Evolutionary conservation across 1,284 basidiomycete species (phyloP), one percentile per base, ranked within the genome.

Genomic region (Sphaerobolus stellatus): DNA sequence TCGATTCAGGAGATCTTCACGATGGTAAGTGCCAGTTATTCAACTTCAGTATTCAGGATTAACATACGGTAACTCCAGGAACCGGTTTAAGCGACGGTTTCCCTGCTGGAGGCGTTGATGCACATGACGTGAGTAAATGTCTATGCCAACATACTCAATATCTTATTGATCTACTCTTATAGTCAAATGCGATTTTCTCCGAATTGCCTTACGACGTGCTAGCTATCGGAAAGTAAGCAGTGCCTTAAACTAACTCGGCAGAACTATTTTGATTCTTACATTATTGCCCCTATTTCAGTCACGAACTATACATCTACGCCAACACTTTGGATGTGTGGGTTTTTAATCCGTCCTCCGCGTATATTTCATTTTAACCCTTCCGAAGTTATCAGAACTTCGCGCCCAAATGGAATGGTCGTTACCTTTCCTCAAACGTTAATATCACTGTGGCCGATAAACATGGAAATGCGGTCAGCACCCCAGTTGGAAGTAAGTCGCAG

Each of bases 391-490:
- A 82, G 54, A 88, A 90, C 68, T 91, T 90, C 64, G 86, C 77
- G 4, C 90, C 90, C 2, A 73, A 80, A 51, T 77, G 87, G 70
- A 76, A 80, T 1, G 90, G 90, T 11, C 81, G 88, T 44, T 93
- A 92, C 65, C 74, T 95, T 41, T 85, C 90, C 0, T 90, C 87
- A 3, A 94, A 94, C 64, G 89, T 83, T 45, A 92, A 94, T 69
- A 92, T 94, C 63, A 93, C 90, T 0, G 64, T 90, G 8, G 61
- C 75, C 8, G 77, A 82, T 61, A 71, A 78, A 44, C 64, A 80
- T 28, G 79, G 77, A 25, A 74, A 80, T 18, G 61, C 61, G 3
- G 71, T 78, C 56, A 82, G 71, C 61, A 77, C 83, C 0, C 87
- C 87, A 0, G 78, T 90, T 49, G 88, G 88, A 48, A 80, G 83